Conservation (phyloP, 2,329 filamentous ascomycete species). For the Orbilia blumenaviensis region DNA sequence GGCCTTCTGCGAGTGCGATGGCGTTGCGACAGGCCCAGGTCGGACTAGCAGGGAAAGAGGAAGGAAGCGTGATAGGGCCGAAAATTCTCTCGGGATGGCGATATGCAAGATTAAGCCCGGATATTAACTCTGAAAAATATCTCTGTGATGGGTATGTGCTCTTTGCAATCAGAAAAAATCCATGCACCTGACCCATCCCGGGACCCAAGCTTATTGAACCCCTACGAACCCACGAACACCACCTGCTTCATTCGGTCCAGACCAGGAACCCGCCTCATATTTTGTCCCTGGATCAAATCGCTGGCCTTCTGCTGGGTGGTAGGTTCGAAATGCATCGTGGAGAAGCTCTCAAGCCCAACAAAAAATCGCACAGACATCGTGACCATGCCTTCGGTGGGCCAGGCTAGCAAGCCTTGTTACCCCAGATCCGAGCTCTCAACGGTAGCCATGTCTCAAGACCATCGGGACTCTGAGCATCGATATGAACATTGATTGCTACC, state of each 20-base stretch:
- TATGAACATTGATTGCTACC: constrained; percentile 26
- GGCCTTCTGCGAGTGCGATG: constrained; percentile 34
- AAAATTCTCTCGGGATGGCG: constrained; percentile 44
- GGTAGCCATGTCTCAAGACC: constrained; percentile 25
- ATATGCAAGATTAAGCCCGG: constrained; percentile 52
- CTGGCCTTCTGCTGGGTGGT: neutral
- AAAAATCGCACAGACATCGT: constrained; percentile 29
- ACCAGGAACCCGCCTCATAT: constrained; percentile 47
- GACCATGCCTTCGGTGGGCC: constrained; percentile 16
- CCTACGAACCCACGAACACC: constrained; percentile 18
- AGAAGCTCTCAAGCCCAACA: constrained; percentile 2
- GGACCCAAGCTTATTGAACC: constrained; percentile 15
- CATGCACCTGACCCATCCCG: constrained; percentile 28
- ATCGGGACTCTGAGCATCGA: constrained; percentile 23
- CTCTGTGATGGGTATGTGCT: constrained; percentile 24
- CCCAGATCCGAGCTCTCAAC: constrained; percentile 52
- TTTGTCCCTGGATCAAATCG: constrained; percentile 36
- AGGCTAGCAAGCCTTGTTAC: constrained; percentile 43
- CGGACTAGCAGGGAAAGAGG: constrained; percentile 33
- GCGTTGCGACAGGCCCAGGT: constrained; percentile 23
- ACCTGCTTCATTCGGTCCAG: constrained; percentile 43
- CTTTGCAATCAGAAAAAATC: neutral
- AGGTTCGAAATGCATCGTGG: neutral
- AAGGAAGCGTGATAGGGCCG: constrained; percentile 32
- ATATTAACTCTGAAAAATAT: constrained; percentile 47